These are phyloP conservation scores for Bipolaris zeicola DNA, from an alignment of 2,329 filamentous ascomycete genomes.

Conservation along the genomic window DNA sequence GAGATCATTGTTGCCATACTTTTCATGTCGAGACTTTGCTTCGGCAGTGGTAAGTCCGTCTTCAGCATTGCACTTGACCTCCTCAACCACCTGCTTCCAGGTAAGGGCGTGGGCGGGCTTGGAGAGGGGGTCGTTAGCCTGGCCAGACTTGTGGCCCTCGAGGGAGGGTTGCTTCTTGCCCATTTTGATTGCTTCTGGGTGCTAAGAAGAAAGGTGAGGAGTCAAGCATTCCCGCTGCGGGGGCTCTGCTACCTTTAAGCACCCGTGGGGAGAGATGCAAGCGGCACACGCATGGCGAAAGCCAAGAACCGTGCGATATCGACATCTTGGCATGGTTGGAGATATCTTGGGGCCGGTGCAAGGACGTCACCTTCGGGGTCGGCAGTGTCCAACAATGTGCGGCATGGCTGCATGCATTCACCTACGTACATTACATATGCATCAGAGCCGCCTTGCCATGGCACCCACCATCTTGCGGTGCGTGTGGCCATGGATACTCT, in stretches of 20 bases:
- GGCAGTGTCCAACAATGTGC: slow-evolving; percentile 21
- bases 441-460: slow-evolving; percentile 2
- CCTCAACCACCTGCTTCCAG: slow-evolving; percentile 59
- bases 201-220: slow-evolving; percentile 30
- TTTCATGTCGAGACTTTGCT: slow-evolving; percentile 52
- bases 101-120: slow-evolving; percentile 66
- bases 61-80: slow-evolving; percentile 68
- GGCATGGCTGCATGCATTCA: slow-evolving; percentile 15
- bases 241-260: slow-evolving; percentile 40
- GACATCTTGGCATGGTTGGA: slow-evolving; percentile 36
- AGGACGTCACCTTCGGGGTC: slow-evolving; percentile 33
- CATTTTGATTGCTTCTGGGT: slow-evolving; percentile 38
- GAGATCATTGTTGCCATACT: slow-evolving; percentile 71
- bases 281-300: slow-evolving; percentile 32
- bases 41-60: slow-evolving; percentile 68
- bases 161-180: slow-evolving; percentile 46
- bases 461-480: background rate
- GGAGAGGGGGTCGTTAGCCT: slow-evolving; percentile 61
- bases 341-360: slow-evolving; percentile 33
- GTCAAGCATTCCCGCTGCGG: slow-evolving; percentile 41
- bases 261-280: slow-evolving; percentile 20
- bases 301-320: slow-evolving; percentile 38
- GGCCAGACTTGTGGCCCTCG: slow-evolving; percentile 51
- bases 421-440: slow-evolving; percentile 1
- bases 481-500: background rate